phyloP scores from a whole-genome alignment of 495 filamentous ascomycete species.

The Hypoxylon fragiforme region DNA sequence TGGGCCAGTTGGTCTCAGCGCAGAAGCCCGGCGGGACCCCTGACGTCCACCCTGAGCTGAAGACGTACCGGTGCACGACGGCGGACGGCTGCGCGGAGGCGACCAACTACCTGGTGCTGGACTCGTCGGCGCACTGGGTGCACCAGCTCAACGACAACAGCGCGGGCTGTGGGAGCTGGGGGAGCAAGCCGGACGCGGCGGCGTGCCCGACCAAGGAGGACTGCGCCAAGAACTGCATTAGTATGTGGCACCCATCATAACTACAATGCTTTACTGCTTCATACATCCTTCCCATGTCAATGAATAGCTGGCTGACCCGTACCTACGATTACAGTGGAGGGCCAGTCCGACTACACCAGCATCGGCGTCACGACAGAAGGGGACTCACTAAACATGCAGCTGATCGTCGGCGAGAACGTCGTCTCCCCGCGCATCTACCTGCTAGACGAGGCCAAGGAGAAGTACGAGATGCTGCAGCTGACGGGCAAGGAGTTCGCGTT shows the following conservation, averaged over 20 bases:
- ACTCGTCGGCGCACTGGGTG: slow-evolving; percentile 53
- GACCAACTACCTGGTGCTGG: slow-evolving; percentile 53
- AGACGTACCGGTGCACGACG: slow-evolving; percentile 53
- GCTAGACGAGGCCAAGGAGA: slow-evolving; percentile 53
- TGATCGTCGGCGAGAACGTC: slow-evolving; percentile 41
- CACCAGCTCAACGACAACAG: slow-evolving; percentile 46
- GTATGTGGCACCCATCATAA: slow-evolving; percentile 11
- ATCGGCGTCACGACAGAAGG: slow-evolving; percentile 52
- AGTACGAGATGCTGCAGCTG: slow-evolving; percentile 64
- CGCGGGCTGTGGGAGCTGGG: slow-evolving; percentile 45
- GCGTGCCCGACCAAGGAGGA: slow-evolving; percentile 55
- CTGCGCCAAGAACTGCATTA: slow-evolving; percentile 55
- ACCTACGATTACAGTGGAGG: no score
- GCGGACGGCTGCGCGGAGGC: slow-evolving; percentile 49
- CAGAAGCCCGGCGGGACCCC: slow-evolving; percentile 37
- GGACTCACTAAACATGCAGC: slow-evolving; percentile 45
- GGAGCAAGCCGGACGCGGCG: slow-evolving; percentile 46
- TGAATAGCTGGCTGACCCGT: no score
- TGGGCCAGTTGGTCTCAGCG: slow-evolving; percentile 30
- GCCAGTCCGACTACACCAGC: slow-evolving; percentile 44
- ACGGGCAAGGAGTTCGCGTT: slow-evolving; percentile 63
- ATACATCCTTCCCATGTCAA: no score
- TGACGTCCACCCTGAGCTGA: slow-evolving; percentile 56
- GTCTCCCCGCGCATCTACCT: slow-evolving; percentile 64
- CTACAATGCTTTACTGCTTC: no score